These are phyloP conservation scores for Blepharisma undulans DNA, from an alignment of 169 alveolate species.

Conservation along the genomic window DNA sequence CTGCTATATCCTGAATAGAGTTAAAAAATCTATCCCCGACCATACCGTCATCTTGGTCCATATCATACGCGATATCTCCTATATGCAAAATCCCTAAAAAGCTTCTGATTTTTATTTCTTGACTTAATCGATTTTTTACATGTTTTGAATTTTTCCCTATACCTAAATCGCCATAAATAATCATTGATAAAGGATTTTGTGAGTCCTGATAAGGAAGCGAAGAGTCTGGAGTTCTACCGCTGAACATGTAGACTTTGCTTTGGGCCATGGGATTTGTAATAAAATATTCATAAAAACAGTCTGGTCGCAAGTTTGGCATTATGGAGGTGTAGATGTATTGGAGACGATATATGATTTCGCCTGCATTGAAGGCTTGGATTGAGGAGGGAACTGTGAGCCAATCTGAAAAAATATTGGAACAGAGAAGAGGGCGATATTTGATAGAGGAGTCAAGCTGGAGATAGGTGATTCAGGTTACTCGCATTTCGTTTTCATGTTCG, in stretches of 20 bases:
- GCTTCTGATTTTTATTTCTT: background rate
- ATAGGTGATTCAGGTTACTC: conserved; percentile 33
- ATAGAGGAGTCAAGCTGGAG: background rate
- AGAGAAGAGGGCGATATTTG: background rate
- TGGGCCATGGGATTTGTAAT: conserved; percentile 1
- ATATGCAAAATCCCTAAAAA: conserved; percentile 20
- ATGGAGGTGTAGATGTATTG: conserved; percentile 13
- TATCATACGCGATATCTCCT: conserved; percentile 35
- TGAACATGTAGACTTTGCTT: background rate
- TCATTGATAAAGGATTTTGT: background rate
- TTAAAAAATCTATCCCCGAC: conserved; percentile 8
- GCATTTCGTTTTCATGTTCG: conserved; percentile 20
- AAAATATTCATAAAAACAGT: conserved; percentile 22
- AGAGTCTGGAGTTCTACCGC: conserved; percentile 38
- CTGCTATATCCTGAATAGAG: conserved; percentile 14
- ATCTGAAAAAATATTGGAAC: background rate
- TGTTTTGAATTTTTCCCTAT: conserved; percentile 16
- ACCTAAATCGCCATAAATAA: conserved; percentile 31
- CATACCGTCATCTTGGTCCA: conserved; percentile 1
- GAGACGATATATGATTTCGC: background rate
- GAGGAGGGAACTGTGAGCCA: background rate
- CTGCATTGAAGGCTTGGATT: background rate
- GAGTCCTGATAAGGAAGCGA: background rate
- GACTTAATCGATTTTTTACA: background rate
- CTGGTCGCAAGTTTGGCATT: background rate